A percentile compares a stretch with the other conserved stretches of the same genome.
Conservation (phyloP, 768 basidiomycete genomes). For the Suillus ampliporus region DNA sequence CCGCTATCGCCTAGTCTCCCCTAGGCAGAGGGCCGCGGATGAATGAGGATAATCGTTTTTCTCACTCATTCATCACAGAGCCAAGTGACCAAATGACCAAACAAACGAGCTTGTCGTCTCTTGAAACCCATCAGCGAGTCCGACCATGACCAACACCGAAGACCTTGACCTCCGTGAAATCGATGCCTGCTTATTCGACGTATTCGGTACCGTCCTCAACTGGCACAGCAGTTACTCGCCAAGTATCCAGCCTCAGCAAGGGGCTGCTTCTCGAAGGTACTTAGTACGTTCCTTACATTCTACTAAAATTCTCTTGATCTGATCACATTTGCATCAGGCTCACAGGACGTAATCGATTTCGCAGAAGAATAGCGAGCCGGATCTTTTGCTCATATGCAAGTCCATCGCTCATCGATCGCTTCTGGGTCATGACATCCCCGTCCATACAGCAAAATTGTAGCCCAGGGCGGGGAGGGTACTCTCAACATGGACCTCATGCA, state of each 20-base stretch:
- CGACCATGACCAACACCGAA: not conserved
- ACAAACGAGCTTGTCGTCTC: not conserved
- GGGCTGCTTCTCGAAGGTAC: constrained; percentile 24
- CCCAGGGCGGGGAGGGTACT: constrained; percentile 51
- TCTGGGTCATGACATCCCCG: not conserved
- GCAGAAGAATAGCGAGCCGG: constrained; percentile 61
- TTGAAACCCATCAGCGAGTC: not conserved
- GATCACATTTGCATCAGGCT: constrained; percentile 15
- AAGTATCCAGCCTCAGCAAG: constrained; percentile 20
- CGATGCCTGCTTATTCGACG: constrained; percentile 52
- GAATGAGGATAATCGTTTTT: no score
- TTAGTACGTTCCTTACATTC: not conserved
- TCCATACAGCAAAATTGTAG: constrained; percentile 45
- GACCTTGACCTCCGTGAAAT: constrained; percentile 28
- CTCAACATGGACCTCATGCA: constrained; percentile 61
- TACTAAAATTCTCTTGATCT: not conserved
- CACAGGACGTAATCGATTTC: constrained; percentile 42
- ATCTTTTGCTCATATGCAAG: constrained; percentile 42
- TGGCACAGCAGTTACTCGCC: constrained; percentile 34
- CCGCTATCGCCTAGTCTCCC: no score
- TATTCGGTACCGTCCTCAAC: constrained; percentile 57
- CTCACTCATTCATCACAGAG: no score
- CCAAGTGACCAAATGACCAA: no score
- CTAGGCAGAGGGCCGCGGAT: no score
- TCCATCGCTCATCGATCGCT: constrained; percentile 5